Conservation (phyloP, 2,329 filamentous ascomycete genomes). For the Lachnum nothofagi region DNA sequence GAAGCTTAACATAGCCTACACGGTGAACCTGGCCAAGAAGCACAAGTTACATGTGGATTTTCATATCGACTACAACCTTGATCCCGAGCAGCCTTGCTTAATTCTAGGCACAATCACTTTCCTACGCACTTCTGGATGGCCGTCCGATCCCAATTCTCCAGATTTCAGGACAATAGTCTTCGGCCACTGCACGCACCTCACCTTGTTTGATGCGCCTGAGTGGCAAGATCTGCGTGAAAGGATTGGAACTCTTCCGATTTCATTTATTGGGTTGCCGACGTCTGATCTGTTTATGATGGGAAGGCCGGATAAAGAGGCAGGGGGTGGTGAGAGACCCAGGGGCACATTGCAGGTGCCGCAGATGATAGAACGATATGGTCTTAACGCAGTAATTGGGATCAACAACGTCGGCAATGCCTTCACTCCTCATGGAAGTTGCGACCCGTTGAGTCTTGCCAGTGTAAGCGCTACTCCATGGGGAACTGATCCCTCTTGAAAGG, state of each 20-base stretch:
- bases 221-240: slow-evolving; percentile 45
- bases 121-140: slow-evolving; percentile 49
- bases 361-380: slow-evolving; percentile 52
- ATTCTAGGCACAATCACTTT: slow-evolving; percentile 50
- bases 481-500: too few relatives aligned
- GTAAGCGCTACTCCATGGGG: too few relatives aligned
- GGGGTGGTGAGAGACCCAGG: slow-evolving; percentile 38
- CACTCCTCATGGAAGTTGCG: slow-evolving; percentile 63
- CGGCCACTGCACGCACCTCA: slow-evolving; percentile 65
- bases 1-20: slow-evolving; percentile 58
- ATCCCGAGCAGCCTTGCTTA: slow-evolving; percentile 43
- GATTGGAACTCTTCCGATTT: slow-evolving; percentile 52
- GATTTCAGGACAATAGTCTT: slow-evolving; percentile 49
- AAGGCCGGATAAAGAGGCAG: slow-evolving; percentile 32
- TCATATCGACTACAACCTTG: slow-evolving; percentile 66
- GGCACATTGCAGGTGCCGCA: slow-evolving; percentile 58
- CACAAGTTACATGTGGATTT: slow-evolving; percentile 58
- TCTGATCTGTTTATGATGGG: slow-evolving; percentile 71
- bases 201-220: slow-evolving; percentile 46
- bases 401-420: slow-evolving; percentile 75
- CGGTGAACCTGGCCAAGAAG: slow-evolving; percentile 49
- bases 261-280: slow-evolving; percentile 64
- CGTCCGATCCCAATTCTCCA: slow-evolving; percentile 15
- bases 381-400: slow-evolving; percentile 58
- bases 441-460: slow-evolving; percentile 59